Evolutionary conservation across 768 basidiomycete species (phyloP), one percentile per base, ranked within the genome.

Genomic region (Boletus sensibilis): DNA sequence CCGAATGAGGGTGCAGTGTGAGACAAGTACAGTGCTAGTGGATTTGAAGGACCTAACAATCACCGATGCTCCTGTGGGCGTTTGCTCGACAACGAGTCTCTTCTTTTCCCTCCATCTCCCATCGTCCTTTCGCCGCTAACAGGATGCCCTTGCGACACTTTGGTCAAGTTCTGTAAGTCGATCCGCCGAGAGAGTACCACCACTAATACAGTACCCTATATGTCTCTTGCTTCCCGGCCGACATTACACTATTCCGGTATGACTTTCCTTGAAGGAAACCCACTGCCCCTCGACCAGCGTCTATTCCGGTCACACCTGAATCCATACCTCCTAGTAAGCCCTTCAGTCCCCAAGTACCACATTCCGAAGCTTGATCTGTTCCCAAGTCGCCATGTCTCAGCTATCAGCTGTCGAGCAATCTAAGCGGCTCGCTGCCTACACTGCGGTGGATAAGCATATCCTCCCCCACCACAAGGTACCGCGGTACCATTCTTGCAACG

Each of bases 381-480:
- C 34, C 21, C 7, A 9, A 64, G 59, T 31, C 34, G 21, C 25
- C 38, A 57, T 83, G 62, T 78, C 76, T 39, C 45, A 58, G n/a
- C 29, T 52, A 12, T 50, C 61, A 3, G 67, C 69, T 5, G 76
- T 98, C 39, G 96, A 98, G 65, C 79, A 81, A 51, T 86, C 94
- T 18, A 99, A 99, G 74, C 81, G 83, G 51, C 79, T 96, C 18
- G 97, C 97, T 10, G 97, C 97, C 4, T 95, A 85, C 74, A 90
- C 91, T 1, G 97, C 97, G 0, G 96, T 99, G 2, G 96, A 98
- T 69, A 81, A 84, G 48, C 90, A 98, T 74, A 80, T 99, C 33
- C 79, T 80, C 53, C 82, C 87, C 27, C 81, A 92, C 63, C 88
- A 98, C 74, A 88, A 86, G 77, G 94, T 90, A 63, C 55, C 79